Conservation (phyloP, 2,329 filamentous ascomycete genomes). For the Seiridium unicorne region DNA sequence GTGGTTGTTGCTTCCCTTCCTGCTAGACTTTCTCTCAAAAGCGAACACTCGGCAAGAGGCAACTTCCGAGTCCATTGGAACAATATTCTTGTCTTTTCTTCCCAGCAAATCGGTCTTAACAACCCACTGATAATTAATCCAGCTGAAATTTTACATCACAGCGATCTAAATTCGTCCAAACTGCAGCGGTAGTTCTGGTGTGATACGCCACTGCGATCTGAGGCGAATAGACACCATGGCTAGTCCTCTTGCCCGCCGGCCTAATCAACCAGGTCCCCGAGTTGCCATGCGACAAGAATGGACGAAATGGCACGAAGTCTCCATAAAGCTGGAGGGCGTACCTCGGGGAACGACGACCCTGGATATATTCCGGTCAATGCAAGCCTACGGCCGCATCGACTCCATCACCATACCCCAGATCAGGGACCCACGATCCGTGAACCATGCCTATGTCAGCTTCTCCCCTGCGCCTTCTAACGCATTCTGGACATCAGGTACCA, state of each 20-base stretch:
- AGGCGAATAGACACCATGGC: too few species aligned
- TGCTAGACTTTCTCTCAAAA: too few species aligned
- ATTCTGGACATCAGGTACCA: constrained; percentile 47
- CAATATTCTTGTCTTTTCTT: too few species aligned
- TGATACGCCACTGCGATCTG: too few species aligned
- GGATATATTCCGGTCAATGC: constrained; percentile 52
- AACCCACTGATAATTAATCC: too few species aligned
- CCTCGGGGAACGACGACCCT: constrained; percentile 33
- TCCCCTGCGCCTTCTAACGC: constrained; percentile 50
- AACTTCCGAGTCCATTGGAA: too few species aligned
- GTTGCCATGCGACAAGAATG: constrained; percentile 20
- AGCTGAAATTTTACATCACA: too few species aligned
- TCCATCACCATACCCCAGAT: constrained; percentile 55
- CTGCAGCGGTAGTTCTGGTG: too few species aligned
- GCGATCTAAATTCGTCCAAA: too few species aligned
- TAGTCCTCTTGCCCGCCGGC: neutral
- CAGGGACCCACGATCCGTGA: constrained; percentile 33
- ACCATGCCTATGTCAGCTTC: constrained; percentile 51
- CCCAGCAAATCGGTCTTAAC: too few species aligned
- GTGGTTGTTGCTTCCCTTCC: too few species aligned
- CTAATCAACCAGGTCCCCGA: neutral
- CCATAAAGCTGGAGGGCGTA: constrained; percentile 30
- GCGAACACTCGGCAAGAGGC: too few species aligned
- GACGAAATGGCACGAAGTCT: constrained; percentile 32
- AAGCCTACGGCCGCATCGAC: constrained; percentile 48